A percentile compares a stretch with the other conserved stretches of the same genome.
phyloP scores from a whole-genome alignment of 345 rosid species.

The Pistacia vera region DNA sequence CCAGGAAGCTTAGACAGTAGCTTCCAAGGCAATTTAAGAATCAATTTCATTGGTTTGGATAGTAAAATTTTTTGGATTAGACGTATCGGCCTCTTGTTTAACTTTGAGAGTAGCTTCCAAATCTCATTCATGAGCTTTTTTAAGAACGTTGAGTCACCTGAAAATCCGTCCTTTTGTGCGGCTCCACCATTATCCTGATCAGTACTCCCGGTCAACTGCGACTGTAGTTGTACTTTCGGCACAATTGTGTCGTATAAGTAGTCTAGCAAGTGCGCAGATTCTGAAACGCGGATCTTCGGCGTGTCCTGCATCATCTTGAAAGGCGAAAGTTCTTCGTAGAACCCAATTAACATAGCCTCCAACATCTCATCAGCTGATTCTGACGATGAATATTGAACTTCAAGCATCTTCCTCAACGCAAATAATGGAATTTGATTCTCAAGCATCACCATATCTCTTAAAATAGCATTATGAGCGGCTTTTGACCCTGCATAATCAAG shows the following conservation, averaged over 20 bases:
- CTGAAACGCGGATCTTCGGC: constrained; percentile 32
- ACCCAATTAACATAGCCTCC: no score
- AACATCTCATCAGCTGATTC: no score
- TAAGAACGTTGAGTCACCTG: constrained; percentile 14
- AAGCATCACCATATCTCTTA: no score
- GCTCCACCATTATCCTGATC: constrained; percentile 25
- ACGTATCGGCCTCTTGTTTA: constrained; percentile 17
- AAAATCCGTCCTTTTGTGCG: constrained; percentile 13
- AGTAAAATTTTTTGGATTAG: constrained; percentile 26
- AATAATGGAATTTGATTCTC: no score
- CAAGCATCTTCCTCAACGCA: no score
- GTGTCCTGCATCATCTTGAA: neutral
- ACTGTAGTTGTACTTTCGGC: constrained; percentile 21
- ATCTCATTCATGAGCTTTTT: constrained; percentile 24
- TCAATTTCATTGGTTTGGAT: constrained; percentile 30
- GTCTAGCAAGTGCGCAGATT: no score
- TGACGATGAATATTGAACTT: no score
- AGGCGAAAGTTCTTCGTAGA: neutral
- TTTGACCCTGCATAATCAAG: no score
- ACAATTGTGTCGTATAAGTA: no score
- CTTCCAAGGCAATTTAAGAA: no score
- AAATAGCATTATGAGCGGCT: no score
- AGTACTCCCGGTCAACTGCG: constrained; percentile 12
- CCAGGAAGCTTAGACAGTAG: constrained; percentile 43
- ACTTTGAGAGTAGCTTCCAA: constrained; percentile 29